These are phyloP conservation scores for Acer campestre DNA, from an alignment of 345 rosid genomes.

Conservation along the genomic window DNA sequence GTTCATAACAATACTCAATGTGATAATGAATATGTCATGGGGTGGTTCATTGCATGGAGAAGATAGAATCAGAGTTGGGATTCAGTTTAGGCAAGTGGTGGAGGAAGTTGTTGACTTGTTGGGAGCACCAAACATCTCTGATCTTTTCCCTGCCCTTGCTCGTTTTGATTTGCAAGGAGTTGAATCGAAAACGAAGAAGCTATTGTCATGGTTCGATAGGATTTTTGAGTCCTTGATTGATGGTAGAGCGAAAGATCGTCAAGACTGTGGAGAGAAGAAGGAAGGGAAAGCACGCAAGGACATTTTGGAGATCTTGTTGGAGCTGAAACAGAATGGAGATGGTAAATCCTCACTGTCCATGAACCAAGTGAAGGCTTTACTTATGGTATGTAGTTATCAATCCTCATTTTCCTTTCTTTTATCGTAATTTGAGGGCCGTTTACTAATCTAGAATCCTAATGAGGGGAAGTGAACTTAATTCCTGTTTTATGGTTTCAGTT, in stretches of 20 bases:
- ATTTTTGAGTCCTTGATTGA: slow-evolving; percentile 30
- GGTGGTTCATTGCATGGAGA: slow-evolving; percentile 46
- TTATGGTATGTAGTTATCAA: neutral
- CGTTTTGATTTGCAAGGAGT: slow-evolving; percentile 64
- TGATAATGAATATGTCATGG: slow-evolving; percentile 50
- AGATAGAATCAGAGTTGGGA: slow-evolving; percentile 31
- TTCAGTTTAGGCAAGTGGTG: slow-evolving; percentile 39
- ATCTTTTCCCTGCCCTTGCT: slow-evolving; percentile 45
- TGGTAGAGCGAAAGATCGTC: slow-evolving; percentile 16
- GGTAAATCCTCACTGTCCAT: slow-evolving; percentile 10
- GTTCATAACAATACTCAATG: slow-evolving; percentile 43
- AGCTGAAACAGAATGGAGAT: slow-evolving; percentile 18
- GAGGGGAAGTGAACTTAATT: no score
- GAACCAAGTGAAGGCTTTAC: slow-evolving; percentile 20
- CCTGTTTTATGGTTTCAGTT: no score
- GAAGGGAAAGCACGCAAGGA: slow-evolving; percentile 21
- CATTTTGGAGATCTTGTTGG: slow-evolving; percentile 36
- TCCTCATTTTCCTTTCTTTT: no score
- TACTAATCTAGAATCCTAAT: no score
- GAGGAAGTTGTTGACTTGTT: slow-evolving; percentile 30
- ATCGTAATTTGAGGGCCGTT: no score
- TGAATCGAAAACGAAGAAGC: slow-evolving; percentile 30
- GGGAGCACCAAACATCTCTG: slow-evolving; percentile 56
- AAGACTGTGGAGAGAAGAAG: slow-evolving; percentile 3
- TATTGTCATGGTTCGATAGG: slow-evolving; percentile 30